These are phyloP conservation scores for Hsuehochloa calcarea DNA, from an alignment of 176 grass and related monocot species.

Conservation along the genomic window DNA sequence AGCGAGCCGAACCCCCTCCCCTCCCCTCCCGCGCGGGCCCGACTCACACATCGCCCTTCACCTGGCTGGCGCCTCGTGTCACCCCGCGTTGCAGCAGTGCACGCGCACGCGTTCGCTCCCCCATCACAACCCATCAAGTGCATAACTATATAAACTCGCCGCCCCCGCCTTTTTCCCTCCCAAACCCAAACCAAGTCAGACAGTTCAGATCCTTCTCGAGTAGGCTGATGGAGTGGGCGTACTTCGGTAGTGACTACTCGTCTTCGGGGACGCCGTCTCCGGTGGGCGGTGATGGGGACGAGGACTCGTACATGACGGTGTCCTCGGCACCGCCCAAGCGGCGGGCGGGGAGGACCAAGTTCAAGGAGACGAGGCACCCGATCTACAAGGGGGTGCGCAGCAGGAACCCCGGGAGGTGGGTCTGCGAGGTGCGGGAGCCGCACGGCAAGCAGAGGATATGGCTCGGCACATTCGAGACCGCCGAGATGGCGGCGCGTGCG, in stretches of 20 bases:
- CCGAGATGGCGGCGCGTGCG: slow-evolving; percentile 85
- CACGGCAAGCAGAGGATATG: slow-evolving; percentile 62
- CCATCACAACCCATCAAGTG: not conserved
- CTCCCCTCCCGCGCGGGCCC: slow-evolving; percentile 3
- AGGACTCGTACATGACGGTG: slow-evolving; percentile 58
- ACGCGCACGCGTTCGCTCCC: not conserved
- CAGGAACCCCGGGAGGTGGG: slow-evolving; percentile 63
- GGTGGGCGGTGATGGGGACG: slow-evolving; percentile 34
- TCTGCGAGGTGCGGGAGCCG: slow-evolving; percentile 73
- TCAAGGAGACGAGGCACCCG: slow-evolving; percentile 76
- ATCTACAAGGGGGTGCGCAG: slow-evolving; percentile 69
- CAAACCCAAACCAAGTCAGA: not conserved
- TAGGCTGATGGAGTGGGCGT: slow-evolving; percentile 14
- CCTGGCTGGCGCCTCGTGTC: slow-evolving; percentile 34
- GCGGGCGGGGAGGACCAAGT: slow-evolving; percentile 68
- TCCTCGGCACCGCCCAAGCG: slow-evolving; percentile 62
- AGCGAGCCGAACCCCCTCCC: not conserved
- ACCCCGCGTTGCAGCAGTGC: slow-evolving; percentile 30
- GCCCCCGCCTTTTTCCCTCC: slow-evolving; percentile 17
- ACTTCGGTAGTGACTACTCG: slow-evolving; percentile 9
- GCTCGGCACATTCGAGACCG: slow-evolving; percentile 79
- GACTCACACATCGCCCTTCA: slow-evolving; percentile 9
- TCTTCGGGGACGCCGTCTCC: slow-evolving; percentile 17
- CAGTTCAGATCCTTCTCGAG: not conserved
- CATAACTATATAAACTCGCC: slow-evolving; percentile 18